These are phyloP conservation scores for Clitopilus passeckerianus DNA, from an alignment of 768 basidiomycete genomes.

Conservation along the genomic window DNA sequence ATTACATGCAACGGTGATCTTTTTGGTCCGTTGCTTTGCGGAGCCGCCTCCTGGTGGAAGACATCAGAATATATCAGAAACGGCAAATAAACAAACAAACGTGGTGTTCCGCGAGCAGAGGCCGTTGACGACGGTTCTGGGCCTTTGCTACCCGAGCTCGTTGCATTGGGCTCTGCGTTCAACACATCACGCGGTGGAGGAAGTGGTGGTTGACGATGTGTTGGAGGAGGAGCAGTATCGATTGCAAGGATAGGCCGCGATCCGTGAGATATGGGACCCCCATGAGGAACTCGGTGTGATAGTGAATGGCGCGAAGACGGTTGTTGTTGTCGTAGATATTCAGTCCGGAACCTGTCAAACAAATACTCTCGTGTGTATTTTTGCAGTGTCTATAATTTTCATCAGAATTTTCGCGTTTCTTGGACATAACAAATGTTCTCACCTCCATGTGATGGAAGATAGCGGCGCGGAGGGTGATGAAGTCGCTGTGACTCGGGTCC, in stretches of 20 bases:
- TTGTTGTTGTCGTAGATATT: constrained; percentile 48
- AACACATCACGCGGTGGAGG: constrained; percentile 43
- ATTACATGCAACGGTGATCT: constrained; percentile 87
- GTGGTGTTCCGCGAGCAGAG: constrained; percentile 30
- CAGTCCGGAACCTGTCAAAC: constrained; percentile 69
- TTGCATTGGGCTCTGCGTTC: constrained; percentile 25
- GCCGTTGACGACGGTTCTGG: constrained; percentile 10
- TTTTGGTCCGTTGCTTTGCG: constrained; percentile 61
- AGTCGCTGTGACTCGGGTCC: constrained; percentile 78
- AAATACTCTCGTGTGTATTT: constrained; percentile 83
- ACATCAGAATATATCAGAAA: constrained; percentile 43
- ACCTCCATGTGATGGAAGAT: constrained; percentile 91
- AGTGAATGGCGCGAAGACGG: constrained; percentile 41
- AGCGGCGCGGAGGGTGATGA: constrained; percentile 67
- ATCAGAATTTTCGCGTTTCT: constrained; percentile 8
- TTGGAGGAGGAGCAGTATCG: constrained; percentile 50
- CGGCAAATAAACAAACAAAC: constrained; percentile 3
- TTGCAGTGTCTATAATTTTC: constrained; percentile 61
- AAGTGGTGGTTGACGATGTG: constrained; percentile 40
- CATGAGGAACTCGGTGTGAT: constrained; percentile 40
- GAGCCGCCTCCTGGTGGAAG: not conserved
- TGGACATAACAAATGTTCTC: constrained; percentile 21
- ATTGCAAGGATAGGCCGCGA: constrained; percentile 58
- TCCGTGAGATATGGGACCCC: constrained; percentile 38
- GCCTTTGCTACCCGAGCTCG: constrained; percentile 33